phyloP scores from a whole-genome alignment of 2,329 filamentous ascomycete genomes.

The Aspergillus quadrilineatus region DNA sequence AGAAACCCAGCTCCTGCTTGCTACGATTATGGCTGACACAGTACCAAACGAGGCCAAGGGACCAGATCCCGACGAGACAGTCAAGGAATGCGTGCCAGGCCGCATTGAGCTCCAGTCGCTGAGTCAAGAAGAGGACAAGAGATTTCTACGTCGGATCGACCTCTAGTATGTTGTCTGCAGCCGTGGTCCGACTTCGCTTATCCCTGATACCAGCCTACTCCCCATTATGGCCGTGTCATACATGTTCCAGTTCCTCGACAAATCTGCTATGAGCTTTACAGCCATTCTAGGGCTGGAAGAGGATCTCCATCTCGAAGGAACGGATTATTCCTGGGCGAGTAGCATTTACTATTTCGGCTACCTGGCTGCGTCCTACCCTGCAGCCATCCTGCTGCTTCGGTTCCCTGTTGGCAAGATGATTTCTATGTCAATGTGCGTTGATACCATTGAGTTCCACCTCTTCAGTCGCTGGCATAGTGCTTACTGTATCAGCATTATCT shows the following conservation, averaged over 20 bases:
- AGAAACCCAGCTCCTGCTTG: too few species aligned
- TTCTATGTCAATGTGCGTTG: slow-evolving; percentile 15
- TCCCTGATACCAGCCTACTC: background rate
- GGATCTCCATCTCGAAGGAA: slow-evolving; percentile 29
- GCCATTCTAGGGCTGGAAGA: slow-evolving; percentile 19
- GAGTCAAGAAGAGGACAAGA: background rate
- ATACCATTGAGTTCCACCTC: too few species aligned
- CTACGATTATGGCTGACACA: background rate
- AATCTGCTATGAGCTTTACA: background rate
- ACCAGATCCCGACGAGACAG: background rate
- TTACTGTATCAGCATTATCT: slow-evolving; percentile 24
- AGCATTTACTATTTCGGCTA: slow-evolving; percentile 31
- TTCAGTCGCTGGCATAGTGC: background rate
- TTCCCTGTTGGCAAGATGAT: slow-evolving; percentile 35
- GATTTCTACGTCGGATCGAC: background rate
- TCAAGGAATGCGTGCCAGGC: background rate
- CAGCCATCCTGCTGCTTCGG: slow-evolving; percentile 36
- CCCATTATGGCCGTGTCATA: slow-evolving; percentile 1
- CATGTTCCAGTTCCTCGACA: slow-evolving; percentile 7
- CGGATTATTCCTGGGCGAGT: slow-evolving; percentile 25
- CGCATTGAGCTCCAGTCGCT: background rate
- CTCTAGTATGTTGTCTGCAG: background rate
- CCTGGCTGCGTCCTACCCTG: slow-evolving; percentile 35
- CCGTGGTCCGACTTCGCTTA: background rate
- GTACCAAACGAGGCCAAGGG: background rate